These are phyloP conservation scores for Bolboschoenus planiculmis DNA, from an alignment of 176 grass and related monocot genomes.

Conservation along the genomic window DNA sequence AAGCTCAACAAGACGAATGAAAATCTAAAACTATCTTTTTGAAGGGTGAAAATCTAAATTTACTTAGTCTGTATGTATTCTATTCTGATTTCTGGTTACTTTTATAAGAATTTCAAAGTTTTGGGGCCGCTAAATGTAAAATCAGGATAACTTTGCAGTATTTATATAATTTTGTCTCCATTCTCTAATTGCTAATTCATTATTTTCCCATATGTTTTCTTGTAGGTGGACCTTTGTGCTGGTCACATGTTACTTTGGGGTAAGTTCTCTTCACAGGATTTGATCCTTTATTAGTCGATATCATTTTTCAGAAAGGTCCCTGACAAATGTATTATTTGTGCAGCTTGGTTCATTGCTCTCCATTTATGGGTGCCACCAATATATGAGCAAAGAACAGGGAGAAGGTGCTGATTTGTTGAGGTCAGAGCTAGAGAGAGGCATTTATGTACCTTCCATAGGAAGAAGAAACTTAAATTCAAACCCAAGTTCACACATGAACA, in stretches of 20 bases:
- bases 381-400: conserved; percentile 32
- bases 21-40: background rate
- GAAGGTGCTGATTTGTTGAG: background rate
- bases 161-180: background rate
- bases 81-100: background rate
- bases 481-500: background rate
- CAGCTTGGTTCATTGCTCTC: conserved; percentile 67
- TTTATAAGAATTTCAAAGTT: background rate
- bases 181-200: conserved; percentile 28
- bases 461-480: conserved; percentile 21
- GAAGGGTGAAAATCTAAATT: background rate
- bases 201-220: conserved; percentile 37
- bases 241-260: conserved; percentile 90
- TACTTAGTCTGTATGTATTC: background rate
- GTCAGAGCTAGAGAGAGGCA: conserved; percentile 39
- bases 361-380: conserved; percentile 65
- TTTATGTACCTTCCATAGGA: conserved; percentile 16
- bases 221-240: conserved; percentile 84
- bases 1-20: conserved; percentile 22
- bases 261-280: conserved; percentile 33
- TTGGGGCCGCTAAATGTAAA: background rate
- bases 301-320: background rate
- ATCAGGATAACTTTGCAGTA: background rate
- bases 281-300: background rate
- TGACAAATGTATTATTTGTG: conserved; percentile 18